Conservation (phyloP, 257 asterid species). For the Solanum appendiculatum region DNA sequence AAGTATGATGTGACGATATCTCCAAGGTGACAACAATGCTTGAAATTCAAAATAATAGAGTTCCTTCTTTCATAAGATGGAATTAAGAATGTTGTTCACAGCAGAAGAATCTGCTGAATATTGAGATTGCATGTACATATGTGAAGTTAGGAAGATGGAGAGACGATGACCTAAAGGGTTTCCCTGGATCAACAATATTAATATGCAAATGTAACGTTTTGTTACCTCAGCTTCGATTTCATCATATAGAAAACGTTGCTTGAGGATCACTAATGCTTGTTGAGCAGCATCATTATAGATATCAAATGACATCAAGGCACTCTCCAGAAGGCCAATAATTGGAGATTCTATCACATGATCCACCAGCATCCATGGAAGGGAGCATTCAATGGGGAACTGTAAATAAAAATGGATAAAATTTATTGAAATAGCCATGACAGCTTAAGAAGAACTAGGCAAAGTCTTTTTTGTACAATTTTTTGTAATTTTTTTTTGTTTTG, state of each 20-base stretch:
- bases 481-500: no score
- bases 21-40: not conserved
- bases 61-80: not conserved
- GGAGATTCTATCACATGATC: conserved; percentile 82
- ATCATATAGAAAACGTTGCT: conserved; percentile 97
- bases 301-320: conserved; percentile 86
- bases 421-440: not conserved
- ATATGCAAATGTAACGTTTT: not conserved
- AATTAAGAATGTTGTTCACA: not conserved
- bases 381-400: conserved; percentile 98
- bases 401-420: conserved; percentile 6
- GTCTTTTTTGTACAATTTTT: not conserved
- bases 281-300: conserved; percentile 98
- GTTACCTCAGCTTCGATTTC: conserved; percentile 99
- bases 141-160: not conserved
- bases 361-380: conserved; percentile 99
- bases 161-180: not conserved
- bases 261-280: conserved; percentile 80
- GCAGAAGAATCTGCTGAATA: not conserved
- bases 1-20: not conserved
- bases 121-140: not conserved
- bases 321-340: conserved; percentile 77
- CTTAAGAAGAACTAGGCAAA: not conserved
- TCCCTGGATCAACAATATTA: not conserved
- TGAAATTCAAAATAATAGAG: not conserved